Conservation (phyloP, 2,329 filamentous ascomycete genomes). For the Botrytis tulipae region DNA sequence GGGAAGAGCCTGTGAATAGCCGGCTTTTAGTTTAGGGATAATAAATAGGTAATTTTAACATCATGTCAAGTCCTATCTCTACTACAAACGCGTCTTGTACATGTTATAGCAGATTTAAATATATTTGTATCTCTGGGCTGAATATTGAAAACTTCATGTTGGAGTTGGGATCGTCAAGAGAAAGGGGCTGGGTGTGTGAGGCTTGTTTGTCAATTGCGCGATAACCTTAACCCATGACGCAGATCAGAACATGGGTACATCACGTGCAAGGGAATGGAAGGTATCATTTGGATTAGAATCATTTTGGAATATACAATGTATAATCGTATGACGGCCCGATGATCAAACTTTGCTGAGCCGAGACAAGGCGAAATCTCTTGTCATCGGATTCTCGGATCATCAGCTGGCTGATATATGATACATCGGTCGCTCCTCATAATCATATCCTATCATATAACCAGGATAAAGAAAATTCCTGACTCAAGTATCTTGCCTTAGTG, state of each 20-base stretch:
- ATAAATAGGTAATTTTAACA: constrained; percentile 1
- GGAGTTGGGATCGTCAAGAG: background rate
- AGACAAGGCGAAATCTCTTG: constrained; percentile 1
- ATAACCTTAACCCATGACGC: constrained; percentile 4
- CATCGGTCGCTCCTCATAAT: background rate
- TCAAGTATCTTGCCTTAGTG: background rate
- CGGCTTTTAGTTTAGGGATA: background rate
- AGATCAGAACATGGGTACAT: constrained; percentile 7
- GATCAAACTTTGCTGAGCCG: background rate
- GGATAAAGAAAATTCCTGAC: background rate
- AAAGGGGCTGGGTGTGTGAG: background rate
- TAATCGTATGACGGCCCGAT: background rate
- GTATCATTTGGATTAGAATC: background rate
- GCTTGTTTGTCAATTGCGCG: background rate
- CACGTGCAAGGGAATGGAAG: background rate
- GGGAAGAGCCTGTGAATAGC: background rate
- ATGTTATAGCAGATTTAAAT: background rate
- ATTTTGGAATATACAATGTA: background rate
- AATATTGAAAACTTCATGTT: background rate
- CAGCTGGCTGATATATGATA: background rate
- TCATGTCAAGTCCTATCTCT: background rate
- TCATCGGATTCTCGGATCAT: background rate
- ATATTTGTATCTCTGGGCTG: background rate
- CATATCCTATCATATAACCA: background rate
- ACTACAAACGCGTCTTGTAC: background rate